Evolutionary conservation across 768 basidiomycete species (phyloP).

Genomic region (Collybia sordida): DNA sequence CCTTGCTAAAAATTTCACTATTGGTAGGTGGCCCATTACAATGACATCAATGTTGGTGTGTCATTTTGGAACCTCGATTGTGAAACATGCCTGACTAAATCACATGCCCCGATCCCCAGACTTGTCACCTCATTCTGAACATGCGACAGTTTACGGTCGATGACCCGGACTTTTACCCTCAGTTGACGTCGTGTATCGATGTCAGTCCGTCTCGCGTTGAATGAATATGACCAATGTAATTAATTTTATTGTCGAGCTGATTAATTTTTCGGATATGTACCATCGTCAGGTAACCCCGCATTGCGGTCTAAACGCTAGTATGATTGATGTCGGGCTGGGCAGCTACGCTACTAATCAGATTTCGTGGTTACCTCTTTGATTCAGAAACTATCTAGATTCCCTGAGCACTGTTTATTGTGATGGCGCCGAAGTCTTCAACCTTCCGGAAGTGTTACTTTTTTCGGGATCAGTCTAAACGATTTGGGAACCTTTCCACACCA

Average conservation of each 20-base stretch:
- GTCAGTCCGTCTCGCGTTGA: background rate
- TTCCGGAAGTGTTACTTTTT: too few species aligned
- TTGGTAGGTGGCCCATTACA: slow-evolving; percentile 7
- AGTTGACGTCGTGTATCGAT: slow-evolving; percentile 3
- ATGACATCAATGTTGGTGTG: slow-evolving; percentile 7
- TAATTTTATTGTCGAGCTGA: background rate
- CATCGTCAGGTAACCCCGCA: too few species aligned
- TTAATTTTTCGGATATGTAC: too few species aligned
- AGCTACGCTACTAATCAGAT: too few species aligned
- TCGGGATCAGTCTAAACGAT: too few species aligned
- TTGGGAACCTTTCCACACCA: too few species aligned
- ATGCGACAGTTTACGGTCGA: slow-evolving; percentile 3
- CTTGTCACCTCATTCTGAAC: slow-evolving; percentile 11
- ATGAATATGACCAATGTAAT: slow-evolving; percentile 26
- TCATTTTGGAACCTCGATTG: background rate
- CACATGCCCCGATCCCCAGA: slow-evolving; percentile 2
- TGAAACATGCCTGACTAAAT: background rate
- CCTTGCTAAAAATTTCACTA: background rate
- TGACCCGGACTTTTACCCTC: background rate
- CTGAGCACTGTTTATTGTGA: too few species aligned
- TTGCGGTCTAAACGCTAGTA: too few species aligned
- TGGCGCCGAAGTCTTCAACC: too few species aligned
- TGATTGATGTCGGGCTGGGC: too few species aligned
- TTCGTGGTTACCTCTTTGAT: too few species aligned
- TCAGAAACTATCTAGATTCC: too few species aligned